Percentiles rank a stretch among this genome's conserved stretches.
Evolutionary conservation across 371 early-diverging fungal species (phyloP).

Genomic region (Basidiobolus meristosporus): DNA sequence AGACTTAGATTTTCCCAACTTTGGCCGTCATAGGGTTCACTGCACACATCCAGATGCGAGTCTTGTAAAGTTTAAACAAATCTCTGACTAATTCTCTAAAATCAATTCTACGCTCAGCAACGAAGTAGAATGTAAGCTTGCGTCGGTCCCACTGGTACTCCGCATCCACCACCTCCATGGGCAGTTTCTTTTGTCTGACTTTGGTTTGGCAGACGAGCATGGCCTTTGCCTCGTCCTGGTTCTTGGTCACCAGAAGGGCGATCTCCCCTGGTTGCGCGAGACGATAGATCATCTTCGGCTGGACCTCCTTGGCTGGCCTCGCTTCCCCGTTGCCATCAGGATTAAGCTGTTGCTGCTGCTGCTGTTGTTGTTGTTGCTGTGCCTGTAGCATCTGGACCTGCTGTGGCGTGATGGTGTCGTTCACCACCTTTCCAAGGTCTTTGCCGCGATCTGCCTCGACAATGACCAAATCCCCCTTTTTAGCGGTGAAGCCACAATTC

Average conservation of each 20-base stretch:
- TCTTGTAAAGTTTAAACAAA: slow-evolving; percentile 96
- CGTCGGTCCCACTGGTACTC: slow-evolving; percentile 97
- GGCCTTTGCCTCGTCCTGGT: slow-evolving; percentile 77
- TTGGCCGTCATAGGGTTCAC: slow-evolving; percentile 9
- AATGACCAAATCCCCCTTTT: slow-evolving; percentile 63
- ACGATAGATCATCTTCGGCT: slow-evolving; percentile 77
- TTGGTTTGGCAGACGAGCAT: slow-evolving; percentile 67
- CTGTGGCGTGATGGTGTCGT: slow-evolving; percentile 22
- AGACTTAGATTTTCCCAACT: neutral
- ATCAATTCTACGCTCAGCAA: slow-evolving; percentile 90
- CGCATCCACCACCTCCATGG: slow-evolving; percentile 90
- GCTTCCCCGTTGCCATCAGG: slow-evolving; percentile 8
- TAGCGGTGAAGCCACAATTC: slow-evolving; percentile 17
- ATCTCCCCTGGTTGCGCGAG: slow-evolving; percentile 63
- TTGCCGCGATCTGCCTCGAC: slow-evolving; percentile 94
- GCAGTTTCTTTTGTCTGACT: slow-evolving; percentile 65
- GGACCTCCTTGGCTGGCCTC: slow-evolving; percentile 35
- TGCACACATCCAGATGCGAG: slow-evolving; percentile 95
- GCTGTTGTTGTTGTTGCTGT: slow-evolving; percentile 18
- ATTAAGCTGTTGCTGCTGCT: slow-evolving; percentile 2
- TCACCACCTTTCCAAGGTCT: slow-evolving; percentile 75
- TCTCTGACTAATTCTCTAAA: slow-evolving; percentile 97
- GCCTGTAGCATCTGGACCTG: slow-evolving; percentile 23
- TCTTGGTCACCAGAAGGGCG: slow-evolving; percentile 40
- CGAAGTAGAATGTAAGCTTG: slow-evolving; percentile 89